phyloP scores from a whole-genome alignment of 2,329 filamentous ascomycete genomes.

The Penicillium verrucosum region DNA sequence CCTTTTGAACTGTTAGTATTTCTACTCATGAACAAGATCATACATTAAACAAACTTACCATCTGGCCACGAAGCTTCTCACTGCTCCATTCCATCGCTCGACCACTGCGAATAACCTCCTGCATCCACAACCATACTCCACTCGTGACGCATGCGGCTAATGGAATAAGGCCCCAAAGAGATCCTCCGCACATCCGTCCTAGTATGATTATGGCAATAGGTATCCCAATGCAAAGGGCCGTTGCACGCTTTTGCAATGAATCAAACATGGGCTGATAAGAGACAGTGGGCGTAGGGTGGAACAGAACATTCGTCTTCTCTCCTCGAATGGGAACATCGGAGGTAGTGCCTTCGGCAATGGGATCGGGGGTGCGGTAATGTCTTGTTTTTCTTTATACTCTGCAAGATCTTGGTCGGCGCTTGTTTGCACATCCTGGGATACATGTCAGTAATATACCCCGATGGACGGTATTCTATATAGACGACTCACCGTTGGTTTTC shows the following conservation, averaged over 20 bases:
- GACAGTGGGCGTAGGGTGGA: slow-evolving; percentile 87
- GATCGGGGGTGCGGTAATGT: slow-evolving; percentile 90
- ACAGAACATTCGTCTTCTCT: slow-evolving; percentile 93
- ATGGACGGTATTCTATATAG: not conserved
- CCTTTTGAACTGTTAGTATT: slow-evolving; percentile 41
- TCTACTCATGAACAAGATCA: not conserved
- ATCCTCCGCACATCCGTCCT: slow-evolving; percentile 75
- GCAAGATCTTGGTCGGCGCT: slow-evolving; percentile 67
- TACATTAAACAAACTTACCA: slow-evolving; percentile 45
- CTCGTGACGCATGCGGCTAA: slow-evolving; percentile 68
- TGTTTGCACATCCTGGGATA: slow-evolving; percentile 60
- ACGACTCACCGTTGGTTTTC: slow-evolving; percentile 60
- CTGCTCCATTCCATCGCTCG: slow-evolving; percentile 83
- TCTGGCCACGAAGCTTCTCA: slow-evolving; percentile 80
- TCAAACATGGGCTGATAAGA: slow-evolving; percentile 87
- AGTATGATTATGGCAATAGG: slow-evolving; percentile 71
- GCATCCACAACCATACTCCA: slow-evolving; percentile 84
- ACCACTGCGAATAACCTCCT: slow-evolving; percentile 78
- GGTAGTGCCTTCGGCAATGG: slow-evolving; percentile 74
- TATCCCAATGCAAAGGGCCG: slow-evolving; percentile 65
- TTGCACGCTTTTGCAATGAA: slow-evolving; percentile 70
- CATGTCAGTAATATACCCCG: not conserved
- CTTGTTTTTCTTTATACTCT: slow-evolving; percentile 81
- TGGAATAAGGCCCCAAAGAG: slow-evolving; percentile 71
- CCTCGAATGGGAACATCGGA: slow-evolving; percentile 94